phyloP scores from a whole-genome alignment of 78 protist genomes.

The Andalucia godoyi region DNA sequence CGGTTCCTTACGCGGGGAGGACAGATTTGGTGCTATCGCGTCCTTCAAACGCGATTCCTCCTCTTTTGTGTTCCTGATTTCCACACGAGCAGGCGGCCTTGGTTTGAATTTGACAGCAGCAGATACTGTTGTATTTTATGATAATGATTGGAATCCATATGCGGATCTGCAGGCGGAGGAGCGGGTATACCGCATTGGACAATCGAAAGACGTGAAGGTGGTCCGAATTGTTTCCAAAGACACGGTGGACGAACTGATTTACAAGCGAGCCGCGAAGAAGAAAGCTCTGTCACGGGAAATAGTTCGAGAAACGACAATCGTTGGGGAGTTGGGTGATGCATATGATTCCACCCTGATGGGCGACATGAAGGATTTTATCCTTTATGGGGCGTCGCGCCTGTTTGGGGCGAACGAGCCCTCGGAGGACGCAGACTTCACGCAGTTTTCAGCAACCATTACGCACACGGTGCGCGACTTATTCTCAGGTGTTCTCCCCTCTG shows the following conservation, averaged over 20 bases:
- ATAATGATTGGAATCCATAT: slow-evolving; percentile 69
- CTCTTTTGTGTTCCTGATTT: slow-evolving; percentile 36
- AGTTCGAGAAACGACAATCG: too few relatives aligned
- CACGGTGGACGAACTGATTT: slow-evolving; percentile 69
- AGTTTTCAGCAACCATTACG: too few relatives aligned
- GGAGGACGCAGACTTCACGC: too few relatives aligned
- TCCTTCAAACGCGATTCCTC: slow-evolving; percentile 21
- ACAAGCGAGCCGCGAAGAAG: slow-evolving; percentile 75
- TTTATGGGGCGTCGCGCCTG: too few relatives aligned
- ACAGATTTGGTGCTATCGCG: slow-evolving; percentile 8
- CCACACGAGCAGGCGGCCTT: slow-evolving; percentile 51
- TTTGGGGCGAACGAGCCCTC: too few relatives aligned
- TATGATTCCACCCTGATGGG: too few relatives aligned
- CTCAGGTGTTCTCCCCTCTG: too few relatives aligned
- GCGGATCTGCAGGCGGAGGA: slow-evolving; percentile 70
- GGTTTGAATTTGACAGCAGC: slow-evolving; percentile 73
- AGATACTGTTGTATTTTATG: slow-evolving; percentile 56
- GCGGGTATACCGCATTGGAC: slow-evolving; percentile 95
- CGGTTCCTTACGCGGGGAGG: slow-evolving; percentile 13
- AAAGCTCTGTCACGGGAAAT: slow-evolving; percentile 13
- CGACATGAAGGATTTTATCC: too few relatives aligned
- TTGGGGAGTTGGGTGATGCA: too few relatives aligned
- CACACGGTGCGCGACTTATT: too few relatives aligned
- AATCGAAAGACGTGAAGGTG: slow-evolving; percentile 78
- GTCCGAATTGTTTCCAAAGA: slow-evolving; percentile 70